Conservation (phyloP, 2,329 filamentous ascomycete species). For the Fonsecaea pedrosoi region DNA sequence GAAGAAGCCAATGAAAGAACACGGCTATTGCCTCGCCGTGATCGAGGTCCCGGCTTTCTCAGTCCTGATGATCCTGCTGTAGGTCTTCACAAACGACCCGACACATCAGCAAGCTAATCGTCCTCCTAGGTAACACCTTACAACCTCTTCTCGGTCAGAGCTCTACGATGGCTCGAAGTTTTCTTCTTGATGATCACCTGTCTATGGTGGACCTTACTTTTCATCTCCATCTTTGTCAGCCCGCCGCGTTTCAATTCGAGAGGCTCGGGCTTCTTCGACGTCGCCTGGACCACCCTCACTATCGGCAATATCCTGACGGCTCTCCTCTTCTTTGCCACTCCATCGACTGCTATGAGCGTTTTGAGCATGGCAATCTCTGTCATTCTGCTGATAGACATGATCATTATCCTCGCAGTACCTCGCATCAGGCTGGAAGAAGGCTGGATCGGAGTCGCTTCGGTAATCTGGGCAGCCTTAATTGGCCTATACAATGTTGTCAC, state of each 20-base stretch:
- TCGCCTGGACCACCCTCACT: constrained; percentile 80
- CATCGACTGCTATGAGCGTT: constrained; percentile 78
- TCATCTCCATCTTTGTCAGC: constrained; percentile 90
- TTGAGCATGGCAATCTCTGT: constrained; percentile 71
- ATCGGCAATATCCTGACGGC: constrained; percentile 76
- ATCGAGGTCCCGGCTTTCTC: constrained; percentile 71
- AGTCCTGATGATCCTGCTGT: constrained; percentile 84
- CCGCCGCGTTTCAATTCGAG: constrained; percentile 84
- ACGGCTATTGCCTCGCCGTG: constrained; percentile 64
- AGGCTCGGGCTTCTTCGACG: constrained; percentile 91
- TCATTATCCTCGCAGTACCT: constrained; percentile 78
- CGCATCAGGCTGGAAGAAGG: constrained; percentile 82
- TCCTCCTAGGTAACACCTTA: constrained; percentile 73
- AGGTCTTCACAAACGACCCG: constrained; percentile 43
- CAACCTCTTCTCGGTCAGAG: constrained; percentile 89
- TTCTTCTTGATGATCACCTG: constrained; percentile 77
- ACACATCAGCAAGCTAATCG: constrained; percentile 1
- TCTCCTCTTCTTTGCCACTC: constrained; percentile 85
- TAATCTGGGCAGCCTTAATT: constrained; percentile 82
- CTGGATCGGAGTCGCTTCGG: constrained; percentile 86
- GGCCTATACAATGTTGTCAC: constrained; percentile 78
- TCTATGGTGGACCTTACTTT: constrained; percentile 88
- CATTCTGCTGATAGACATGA: constrained; percentile 74
- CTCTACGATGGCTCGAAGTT: constrained; percentile 78
- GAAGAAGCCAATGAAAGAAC: constrained; percentile 65